These are phyloP conservation scores for Prunus dulcis DNA, from an alignment of 306 rosid species.

Conservation along the genomic window DNA sequence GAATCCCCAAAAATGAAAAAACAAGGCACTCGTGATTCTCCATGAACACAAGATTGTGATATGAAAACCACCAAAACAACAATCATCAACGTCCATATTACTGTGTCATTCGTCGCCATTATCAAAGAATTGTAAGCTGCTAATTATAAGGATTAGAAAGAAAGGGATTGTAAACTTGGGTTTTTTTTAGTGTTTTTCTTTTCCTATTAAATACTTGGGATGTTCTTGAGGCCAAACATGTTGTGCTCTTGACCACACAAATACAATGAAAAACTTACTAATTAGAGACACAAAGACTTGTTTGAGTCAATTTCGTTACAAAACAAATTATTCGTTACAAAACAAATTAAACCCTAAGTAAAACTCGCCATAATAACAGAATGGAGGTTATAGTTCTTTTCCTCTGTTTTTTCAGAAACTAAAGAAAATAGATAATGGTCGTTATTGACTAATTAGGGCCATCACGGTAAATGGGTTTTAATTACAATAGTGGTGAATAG, in stretches of 20 bases:
- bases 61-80: not conserved
- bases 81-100: not conserved
- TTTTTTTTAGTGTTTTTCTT: not conserved
- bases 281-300: too few species aligned
- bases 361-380: too few species aligned
- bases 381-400: too few species aligned
- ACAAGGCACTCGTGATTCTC: conserved; percentile 29
- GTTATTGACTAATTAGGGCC: too few species aligned
- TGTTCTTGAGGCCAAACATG: not conserved
- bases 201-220: not conserved
- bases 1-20: conserved; percentile 59
- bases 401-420: too few species aligned
- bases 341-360: too few species aligned
- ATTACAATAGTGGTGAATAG: too few species aligned
- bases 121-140: not conserved
- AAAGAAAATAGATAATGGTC: too few species aligned
- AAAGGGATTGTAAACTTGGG: not conserved
- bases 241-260: not conserved
- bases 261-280: not conserved
- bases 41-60: not conserved
- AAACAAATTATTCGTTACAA: too few species aligned
- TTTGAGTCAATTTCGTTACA: too few species aligned
- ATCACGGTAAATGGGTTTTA: too few species aligned
- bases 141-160: not conserved
- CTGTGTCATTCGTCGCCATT: not conserved